Conservation (phyloP, 352 stramenopile genomes). For the Phytophthora fragariae region DNA sequence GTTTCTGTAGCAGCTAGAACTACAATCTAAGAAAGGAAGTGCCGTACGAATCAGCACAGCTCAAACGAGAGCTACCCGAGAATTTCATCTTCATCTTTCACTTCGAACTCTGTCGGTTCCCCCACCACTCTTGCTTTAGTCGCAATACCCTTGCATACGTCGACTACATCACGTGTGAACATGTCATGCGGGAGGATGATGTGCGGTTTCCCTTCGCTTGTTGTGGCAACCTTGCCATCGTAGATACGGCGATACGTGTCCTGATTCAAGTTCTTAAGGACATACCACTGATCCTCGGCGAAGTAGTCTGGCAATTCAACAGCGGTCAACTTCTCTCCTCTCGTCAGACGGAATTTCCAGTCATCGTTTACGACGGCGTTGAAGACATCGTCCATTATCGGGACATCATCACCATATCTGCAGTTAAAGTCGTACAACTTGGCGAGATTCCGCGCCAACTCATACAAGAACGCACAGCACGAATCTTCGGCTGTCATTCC, state of each 20-base stretch:
- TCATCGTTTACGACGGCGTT: no score
- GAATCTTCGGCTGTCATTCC: constrained; percentile 25
- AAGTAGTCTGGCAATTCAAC: no score
- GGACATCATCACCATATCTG: constrained; percentile 4
- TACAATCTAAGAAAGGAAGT: neutral
- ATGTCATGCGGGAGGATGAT: neutral
- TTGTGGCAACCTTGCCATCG: no score
- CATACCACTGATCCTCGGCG: no score
- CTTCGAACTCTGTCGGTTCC: neutral
- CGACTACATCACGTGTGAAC: neutral
- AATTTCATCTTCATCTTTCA: no score
- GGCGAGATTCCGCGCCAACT: neutral
- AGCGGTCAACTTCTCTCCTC: no score
- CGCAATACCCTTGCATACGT: neutral
- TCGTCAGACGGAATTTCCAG: no score
- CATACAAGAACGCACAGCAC: constrained; percentile 30
- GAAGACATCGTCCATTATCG: neutral
- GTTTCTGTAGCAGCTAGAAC: neutral
- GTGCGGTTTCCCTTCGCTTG: no score
- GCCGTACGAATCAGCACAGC: neutral
- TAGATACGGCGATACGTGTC: no score
- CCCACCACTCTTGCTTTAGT: neutral
- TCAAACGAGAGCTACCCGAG: neutral
- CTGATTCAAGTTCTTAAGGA: no score
- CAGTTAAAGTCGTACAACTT: constrained; percentile 22